Evolutionary conservation across 2,329 filamentous ascomycete species (phyloP), one percentile per base, ranked within the genome.

Genomic region (Colletotrichum simmondsii): DNA sequence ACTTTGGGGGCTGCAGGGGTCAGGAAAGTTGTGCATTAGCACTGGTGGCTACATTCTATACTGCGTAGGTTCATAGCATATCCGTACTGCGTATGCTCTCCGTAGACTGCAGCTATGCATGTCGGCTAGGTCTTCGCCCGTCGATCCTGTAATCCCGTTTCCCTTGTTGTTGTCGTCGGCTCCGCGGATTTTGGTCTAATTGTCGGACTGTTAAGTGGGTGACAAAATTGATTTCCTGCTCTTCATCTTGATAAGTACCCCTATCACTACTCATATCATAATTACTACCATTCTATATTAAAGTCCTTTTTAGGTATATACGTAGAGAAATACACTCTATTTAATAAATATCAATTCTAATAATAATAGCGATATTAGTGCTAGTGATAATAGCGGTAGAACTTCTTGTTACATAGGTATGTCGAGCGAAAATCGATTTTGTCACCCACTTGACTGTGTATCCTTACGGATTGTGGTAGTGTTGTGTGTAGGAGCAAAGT

Each of bases 121-220:
- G 42, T n/a, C 10, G 19, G 42, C 19, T 4, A n/a, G 42, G 42
- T n/a, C n/a, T 46, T 42, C 46, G 53, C 8, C 28, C 19, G 57
- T 32, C 49, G 65, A 37, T 65, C 56, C 68, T 57, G 64, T 22
- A 7, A 49, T 42, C 56, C 49, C 58, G 65, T 19, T 24, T 19
- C 58, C 64, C 57, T 28, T 32, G 32, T 32, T 54, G n/a, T 26
- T n/a, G 35, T 62, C 26, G 37, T 54, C 70, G 53, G 59, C 65
- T 60, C 59, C 66, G 46, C n/a, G 59, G 54, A 69, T 69, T 56
- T 7, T 26, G 19, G 49, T 61, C 28, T 28, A 4, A 42, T 37
- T 14, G 57, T 19, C 60, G 68, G 56, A 26, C 28, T n/a, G n/a
- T n/a, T n/a, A 28, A 28, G 26, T 28, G 26, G 26, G 26, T 28